Conservation (phyloP, 2,329 filamentous ascomycete species). For the Alternaria metachromatica region DNA sequence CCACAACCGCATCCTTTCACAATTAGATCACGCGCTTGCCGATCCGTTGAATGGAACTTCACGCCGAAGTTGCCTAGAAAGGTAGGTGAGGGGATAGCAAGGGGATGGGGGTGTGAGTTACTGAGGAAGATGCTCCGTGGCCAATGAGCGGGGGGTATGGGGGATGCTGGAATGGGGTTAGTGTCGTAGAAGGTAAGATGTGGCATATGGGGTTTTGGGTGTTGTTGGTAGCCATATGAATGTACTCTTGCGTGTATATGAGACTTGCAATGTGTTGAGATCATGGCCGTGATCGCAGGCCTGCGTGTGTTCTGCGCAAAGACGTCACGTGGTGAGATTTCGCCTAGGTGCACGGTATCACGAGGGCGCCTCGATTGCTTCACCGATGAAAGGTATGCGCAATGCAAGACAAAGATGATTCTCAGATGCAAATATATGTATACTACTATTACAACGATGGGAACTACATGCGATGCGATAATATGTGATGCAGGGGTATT, state of each 20-base stretch:
- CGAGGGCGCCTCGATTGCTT: neutral
- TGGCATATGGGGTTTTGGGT: too few relatives aligned
- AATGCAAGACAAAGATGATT: neutral
- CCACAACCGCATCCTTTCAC: neutral
- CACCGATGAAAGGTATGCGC: neutral
- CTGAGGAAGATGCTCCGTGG: neutral
- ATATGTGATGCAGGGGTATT: conserved; percentile 2
- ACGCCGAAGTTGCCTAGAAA: neutral
- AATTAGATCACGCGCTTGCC: neutral
- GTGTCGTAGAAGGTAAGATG: too few relatives aligned
- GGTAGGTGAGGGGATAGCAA: accelerated
- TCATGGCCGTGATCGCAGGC: too few relatives aligned
- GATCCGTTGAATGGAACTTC: neutral
- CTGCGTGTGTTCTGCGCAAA: accelerated
- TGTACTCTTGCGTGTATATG: neutral
- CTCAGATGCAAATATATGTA: neutral
- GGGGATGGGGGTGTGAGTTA: neutral
- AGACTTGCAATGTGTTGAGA: neutral
- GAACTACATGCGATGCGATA: neutral
- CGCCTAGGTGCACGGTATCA: neutral
- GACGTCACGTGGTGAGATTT: neutral
- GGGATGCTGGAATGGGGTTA: neutral
- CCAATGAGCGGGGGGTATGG: neutral
- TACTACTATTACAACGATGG: neutral
- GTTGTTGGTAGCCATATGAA: neutral